Percentiles rank a stretch among this genome's conserved stretches.
These are phyloP conservation scores for Pontederia crassipes DNA, from an alignment of 176 grass and related monocot genomes.

Conservation along the genomic window DNA sequence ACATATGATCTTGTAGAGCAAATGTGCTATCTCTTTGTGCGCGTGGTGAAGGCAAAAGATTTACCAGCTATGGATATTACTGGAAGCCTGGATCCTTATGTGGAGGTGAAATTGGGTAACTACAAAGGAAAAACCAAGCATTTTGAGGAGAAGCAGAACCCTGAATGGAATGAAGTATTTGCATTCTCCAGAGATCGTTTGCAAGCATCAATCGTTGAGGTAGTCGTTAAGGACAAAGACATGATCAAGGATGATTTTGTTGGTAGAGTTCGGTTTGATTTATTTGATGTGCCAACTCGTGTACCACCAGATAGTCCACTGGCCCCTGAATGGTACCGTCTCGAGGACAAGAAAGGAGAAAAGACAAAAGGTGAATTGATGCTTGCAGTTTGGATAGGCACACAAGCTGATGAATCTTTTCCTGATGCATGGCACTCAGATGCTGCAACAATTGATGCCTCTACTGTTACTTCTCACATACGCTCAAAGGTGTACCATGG, in stretches of 20 bases:
- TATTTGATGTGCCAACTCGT: constrained; percentile 4
- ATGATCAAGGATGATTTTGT: constrained; percentile 37
- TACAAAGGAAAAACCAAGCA: constrained; percentile 38
- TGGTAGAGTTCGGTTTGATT: constrained; percentile 21
- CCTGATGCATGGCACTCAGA: constrained; percentile 48
- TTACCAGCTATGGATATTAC: constrained; percentile 15
- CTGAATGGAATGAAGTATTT: constrained; percentile 69
- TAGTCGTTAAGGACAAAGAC: constrained; percentile 31
- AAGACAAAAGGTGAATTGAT: constrained; percentile 42
- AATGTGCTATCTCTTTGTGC: constrained; percentile 33
- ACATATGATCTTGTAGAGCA: constrained; percentile 37
- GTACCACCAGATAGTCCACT: constrained; percentile 20
- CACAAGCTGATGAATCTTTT: constrained; percentile 63
- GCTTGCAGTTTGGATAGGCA: constrained; percentile 62
- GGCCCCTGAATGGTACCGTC: constrained; percentile 53
- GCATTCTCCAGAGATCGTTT: constrained; percentile 46
- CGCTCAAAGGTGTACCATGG: constrained; percentile 52
- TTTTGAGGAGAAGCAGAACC: constrained; percentile 39
- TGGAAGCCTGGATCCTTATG: constrained; percentile 32
- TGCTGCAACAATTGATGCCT: constrained; percentile 13
- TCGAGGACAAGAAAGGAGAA: constrained; percentile 19
- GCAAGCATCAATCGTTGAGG: constrained; percentile 26
- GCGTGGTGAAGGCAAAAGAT: constrained; percentile 35
- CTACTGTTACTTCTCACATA: constrained; percentile 13
- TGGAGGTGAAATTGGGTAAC: constrained; percentile 31